phyloP scores from a whole-genome alignment of 495 filamentous ascomycete species.

The Pseudomonodictys pantanalensis region DNA sequence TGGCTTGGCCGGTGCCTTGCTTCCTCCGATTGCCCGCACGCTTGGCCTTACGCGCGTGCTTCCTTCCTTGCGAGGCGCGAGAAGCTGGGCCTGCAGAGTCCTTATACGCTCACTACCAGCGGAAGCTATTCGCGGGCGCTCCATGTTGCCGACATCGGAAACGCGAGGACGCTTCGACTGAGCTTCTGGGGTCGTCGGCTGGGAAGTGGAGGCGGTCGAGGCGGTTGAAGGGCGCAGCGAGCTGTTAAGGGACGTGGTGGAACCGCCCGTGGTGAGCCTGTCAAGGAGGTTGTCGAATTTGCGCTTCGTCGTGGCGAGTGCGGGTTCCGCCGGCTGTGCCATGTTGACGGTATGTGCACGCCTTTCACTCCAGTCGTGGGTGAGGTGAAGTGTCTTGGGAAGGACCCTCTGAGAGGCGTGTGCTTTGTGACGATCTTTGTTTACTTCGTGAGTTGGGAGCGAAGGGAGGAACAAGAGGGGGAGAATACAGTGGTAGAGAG shows the following conservation, averaged over 20 bases:
- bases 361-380: too few relatives aligned
- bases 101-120: constrained; percentile 19
- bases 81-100: constrained; percentile 20
- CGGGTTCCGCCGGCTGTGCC: constrained; percentile 14
- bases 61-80: constrained; percentile 5
- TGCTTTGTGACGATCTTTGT: not conserved
- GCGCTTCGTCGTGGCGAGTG: constrained; percentile 43
- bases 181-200: constrained; percentile 18
- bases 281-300: constrained; percentile 46
- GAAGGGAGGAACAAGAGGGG: not conserved
- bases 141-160: constrained; percentile 23
- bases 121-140: constrained; percentile 14
- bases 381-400: not conserved
- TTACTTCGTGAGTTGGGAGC: not conserved
- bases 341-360: too few relatives aligned
- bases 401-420: not conserved
- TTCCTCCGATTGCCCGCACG: constrained; percentile 11
- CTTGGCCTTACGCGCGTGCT: constrained; percentile 1
- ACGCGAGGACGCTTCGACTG: constrained; percentile 32
- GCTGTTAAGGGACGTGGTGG: constrained; percentile 25
- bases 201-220: constrained; percentile 19
- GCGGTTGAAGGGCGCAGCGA: constrained; percentile 5
- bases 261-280: constrained; percentile 32
- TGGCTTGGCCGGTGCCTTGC: not conserved
- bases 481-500: too few relatives aligned